Base-by-base conservation (phyloP, 1,139 yeast species). In the Lodderomyces theae region DNA sequence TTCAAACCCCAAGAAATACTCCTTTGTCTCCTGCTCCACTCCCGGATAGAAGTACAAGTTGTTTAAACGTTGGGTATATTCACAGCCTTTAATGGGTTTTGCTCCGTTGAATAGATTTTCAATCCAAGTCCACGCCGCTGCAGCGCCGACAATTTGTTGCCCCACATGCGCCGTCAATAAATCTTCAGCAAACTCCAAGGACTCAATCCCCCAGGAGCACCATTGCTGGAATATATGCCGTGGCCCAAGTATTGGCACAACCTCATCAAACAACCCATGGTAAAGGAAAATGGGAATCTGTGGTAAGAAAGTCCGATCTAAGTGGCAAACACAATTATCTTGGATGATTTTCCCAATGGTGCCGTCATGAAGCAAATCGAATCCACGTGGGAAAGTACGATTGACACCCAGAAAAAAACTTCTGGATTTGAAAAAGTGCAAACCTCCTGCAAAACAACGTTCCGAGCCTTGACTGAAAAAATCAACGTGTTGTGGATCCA, bases 271-370 rank as follows among this genome's bases (percentile, higher is more conserved):
- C 24, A 43, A 38, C 1, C 68, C 67, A 41, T 66, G 72, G 50
- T 57, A 66, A 9, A 65, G 50, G 38, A 66, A 65, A 1, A 67
- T 37, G 1, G 72, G 72, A 12, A 64, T 54, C 32, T 61, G 48
- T 1, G 72, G 72, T 21, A 48, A 43, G 35, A 42, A 50, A 17
- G 32, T 50, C 9, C 31, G 25, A 25, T 42, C 32, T 22, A 43
- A 40, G 9, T 39, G 36, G 9, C 40, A 59, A 17, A 61, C 46
- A 3, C 64, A 59, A 37, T 60, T 58, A 3, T 57, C 51, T 15
- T 40, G 38, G 7, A 61, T 35, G 9, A 56, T 48, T 7, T 48
- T 35, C 3, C 35, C 35, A 6, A 58, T 48, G 1, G 42, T 41
- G 1, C 49, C 48, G 12, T 46, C 40, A 4, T 45, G 13, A 33